phyloP scores from a whole-genome alignment of 129 eudicot species.

The Chrysanthemum makinoi region DNA sequence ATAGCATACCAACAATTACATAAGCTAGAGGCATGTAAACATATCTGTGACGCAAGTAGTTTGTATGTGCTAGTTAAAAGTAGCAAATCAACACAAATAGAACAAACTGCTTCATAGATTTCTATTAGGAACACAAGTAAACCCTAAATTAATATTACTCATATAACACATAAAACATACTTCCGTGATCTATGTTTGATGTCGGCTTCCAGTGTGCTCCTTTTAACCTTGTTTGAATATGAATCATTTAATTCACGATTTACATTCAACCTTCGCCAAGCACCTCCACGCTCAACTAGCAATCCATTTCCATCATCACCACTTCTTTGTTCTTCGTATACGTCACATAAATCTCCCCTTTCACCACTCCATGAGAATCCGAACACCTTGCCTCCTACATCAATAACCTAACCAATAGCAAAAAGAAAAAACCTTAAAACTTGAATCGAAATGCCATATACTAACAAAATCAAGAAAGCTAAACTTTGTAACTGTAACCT shows the following conservation, averaged over 20 bases:
- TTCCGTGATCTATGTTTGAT: conserved; percentile 69
- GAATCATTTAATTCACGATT: conserved; percentile 84
- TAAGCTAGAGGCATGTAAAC: not conserved
- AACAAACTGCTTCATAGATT: conserved; percentile 16
- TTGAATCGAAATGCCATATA: not conserved
- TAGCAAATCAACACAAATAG: conserved; percentile 4
- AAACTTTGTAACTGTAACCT: conserved; percentile 11
- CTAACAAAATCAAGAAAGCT: conserved; percentile 13
- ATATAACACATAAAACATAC: conserved; percentile 46
- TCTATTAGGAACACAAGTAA: conserved; percentile 9
- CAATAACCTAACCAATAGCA: conserved; percentile 57
- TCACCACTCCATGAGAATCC: conserved; percentile 87
- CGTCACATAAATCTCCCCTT: conserved; percentile 75
- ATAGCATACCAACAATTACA: conserved; percentile 2
- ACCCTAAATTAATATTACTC: conserved; percentile 14
- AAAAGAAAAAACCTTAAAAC: conserved; percentile 9
- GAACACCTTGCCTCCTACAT: conserved; percentile 87
- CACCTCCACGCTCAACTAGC: conserved; percentile 87
- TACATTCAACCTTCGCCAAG: conserved; percentile 87
- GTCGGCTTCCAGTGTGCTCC: conserved; percentile 87
- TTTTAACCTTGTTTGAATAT: conserved; percentile 76
- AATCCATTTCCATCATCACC: conserved; percentile 84
- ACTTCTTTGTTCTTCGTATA: conserved; percentile 78
- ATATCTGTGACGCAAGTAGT: conserved; percentile 8
- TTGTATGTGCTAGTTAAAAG: conserved; percentile 8